Base-by-base conservation (phyloP, 2,329 filamentous ascomycete species). In the Stachybotrys echinatus region DNA sequence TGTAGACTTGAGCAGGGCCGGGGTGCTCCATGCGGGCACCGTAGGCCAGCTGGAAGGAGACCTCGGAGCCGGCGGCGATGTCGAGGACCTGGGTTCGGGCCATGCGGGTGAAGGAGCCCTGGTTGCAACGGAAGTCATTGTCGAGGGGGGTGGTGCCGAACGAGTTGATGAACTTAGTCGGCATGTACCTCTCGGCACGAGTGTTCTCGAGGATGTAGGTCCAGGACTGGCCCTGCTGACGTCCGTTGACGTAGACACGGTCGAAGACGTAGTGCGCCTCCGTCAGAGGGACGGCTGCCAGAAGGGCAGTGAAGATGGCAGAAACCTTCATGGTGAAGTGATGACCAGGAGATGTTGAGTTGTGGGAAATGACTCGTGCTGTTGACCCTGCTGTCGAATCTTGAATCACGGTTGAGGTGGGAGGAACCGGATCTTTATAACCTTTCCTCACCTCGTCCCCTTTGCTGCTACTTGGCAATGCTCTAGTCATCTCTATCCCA, bases 211-310 rank as follows among this genome's bases (percentile, higher is more conserved):
- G 52, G 23, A 57, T 31, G 46, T 56, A 57, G 42, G 51, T 50
- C 48, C 57, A 54, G 53, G 55, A 54, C 17, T 51, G 49, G 18
- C 58, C 58, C 42, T 52, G 48, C 47, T 48, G 44, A n/a, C 42
- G 42, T 17, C 52, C 56, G 54, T 60, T 59, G 51, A 57, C 37
- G 6, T 53, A 23, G 19, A 60, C 50, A 47, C 55, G 54, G 51
- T 54, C 53, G 23, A 60, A 60, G 52, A 55, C 59, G 56, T 60
- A 61, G 48, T 61, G 56, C 21, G 57, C 54, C 4, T 50, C 31
- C 6, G 40, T 23, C 4, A 46, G 44, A 10, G 44, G 44, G n/a
- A n/a, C n/a, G n/a, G n/a, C n/a, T n/a, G 44, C 44, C 27, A 23
- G 23, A 23, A 46, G 44, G 3, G 37, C 21, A 12, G 22, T 37